phyloP scores from a whole-genome alignment of 345 rosid species.

The Hirschfeldia incana region DNA sequence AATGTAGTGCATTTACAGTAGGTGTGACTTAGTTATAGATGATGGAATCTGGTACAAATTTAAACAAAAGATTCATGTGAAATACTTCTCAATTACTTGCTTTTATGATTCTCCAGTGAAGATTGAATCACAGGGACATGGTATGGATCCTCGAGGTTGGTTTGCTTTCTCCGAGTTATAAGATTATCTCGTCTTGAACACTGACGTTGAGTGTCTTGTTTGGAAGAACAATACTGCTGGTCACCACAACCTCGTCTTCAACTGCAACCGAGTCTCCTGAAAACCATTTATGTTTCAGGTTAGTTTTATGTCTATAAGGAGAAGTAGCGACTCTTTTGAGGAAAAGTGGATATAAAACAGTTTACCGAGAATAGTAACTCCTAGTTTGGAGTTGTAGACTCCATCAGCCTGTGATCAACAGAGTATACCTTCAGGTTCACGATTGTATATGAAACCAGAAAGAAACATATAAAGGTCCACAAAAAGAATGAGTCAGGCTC shows the following conservation, averaged over 20 bases:
- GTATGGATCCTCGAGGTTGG: constrained; percentile 7
- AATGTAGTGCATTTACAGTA: neutral
- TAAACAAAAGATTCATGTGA: neutral
- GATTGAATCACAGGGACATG: constrained; percentile 18
- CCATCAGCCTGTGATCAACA: constrained; percentile 72
- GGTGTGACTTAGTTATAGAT: neutral
- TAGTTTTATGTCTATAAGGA: constrained; percentile 1
- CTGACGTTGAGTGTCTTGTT: constrained; percentile 80
- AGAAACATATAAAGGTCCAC: neutral
- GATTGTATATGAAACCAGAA: neutral
- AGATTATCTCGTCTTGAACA: constrained; percentile 81
- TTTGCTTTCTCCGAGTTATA: constrained; percentile 38
- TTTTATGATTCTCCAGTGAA: neutral
- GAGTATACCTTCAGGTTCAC: constrained; percentile 24
- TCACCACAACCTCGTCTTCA: constrained; percentile 90
- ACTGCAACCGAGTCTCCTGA: constrained; percentile 88
- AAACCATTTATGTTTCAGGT: neutral
- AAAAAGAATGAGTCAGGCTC: constrained; percentile 5
- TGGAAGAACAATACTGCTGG: constrained; percentile 88
- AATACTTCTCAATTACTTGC: neutral
- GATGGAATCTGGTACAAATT: neutral
- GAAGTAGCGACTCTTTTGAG: neutral
- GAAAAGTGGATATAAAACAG: neutral
- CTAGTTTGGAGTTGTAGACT: constrained; percentile 77
- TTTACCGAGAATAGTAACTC: constrained; percentile 89